phyloP scores from a whole-genome alignment of 2,329 filamentous ascomycete species.

The Onygena corvina region DNA sequence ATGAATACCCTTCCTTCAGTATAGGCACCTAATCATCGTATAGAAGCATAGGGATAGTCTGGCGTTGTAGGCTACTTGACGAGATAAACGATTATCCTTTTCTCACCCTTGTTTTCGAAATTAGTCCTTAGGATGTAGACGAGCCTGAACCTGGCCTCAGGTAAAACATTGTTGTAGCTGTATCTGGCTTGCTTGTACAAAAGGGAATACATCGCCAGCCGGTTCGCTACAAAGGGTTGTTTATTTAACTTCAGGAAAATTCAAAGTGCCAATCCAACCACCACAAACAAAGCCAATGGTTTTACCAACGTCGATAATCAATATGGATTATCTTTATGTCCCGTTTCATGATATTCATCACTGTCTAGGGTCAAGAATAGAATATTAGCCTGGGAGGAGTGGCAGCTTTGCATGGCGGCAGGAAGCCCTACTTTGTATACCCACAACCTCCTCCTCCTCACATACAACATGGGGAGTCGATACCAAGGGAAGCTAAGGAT shows the following conservation, averaged over 20 bases:
- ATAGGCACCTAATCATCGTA: too few species aligned
- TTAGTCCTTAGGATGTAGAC: too few species aligned
- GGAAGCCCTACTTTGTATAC: conserved; percentile 6
- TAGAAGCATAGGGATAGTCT: too few species aligned
- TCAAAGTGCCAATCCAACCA: background rate
- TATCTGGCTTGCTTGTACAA: too few species aligned
- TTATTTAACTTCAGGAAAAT: too few species aligned
- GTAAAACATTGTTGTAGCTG: too few species aligned
- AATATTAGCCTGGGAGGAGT: background rate
- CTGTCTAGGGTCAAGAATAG: background rate
- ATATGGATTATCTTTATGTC: conserved; percentile 4
- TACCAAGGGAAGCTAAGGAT: background rate
- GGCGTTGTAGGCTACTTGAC: too few species aligned
- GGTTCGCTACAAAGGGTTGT: too few species aligned
- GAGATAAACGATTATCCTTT: too few species aligned
- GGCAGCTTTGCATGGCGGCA: background rate
- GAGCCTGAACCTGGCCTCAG: too few species aligned
- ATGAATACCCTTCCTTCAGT: background rate
- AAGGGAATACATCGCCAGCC: too few species aligned
- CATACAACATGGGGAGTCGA: background rate
- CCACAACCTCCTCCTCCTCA: background rate
- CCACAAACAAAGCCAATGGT: conserved; percentile 20
- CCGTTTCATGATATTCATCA: background rate
- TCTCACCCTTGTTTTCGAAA: too few species aligned
- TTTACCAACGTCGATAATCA: background rate